Evolutionary conservation across 2,329 filamentous ascomycete species (phyloP).

Genomic region (Calcarisporium arbuscula): DNA sequence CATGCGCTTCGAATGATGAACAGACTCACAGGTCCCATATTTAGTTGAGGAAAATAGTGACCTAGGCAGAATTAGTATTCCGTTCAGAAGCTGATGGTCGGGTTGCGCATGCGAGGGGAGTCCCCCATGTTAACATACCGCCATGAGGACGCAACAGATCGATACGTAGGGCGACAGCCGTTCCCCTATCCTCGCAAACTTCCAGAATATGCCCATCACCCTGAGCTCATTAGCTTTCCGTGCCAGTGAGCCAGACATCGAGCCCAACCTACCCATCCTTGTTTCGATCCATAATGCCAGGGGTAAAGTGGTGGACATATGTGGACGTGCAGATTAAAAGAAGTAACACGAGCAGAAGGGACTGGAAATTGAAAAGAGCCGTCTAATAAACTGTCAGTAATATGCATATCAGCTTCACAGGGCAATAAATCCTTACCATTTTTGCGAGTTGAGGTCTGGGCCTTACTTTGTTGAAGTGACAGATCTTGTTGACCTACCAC

Average conservation of each 20-base stretch:
- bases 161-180: slow-evolving; percentile 91
- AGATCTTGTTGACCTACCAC: slow-evolving; percentile 2
- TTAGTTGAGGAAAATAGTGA: slow-evolving; percentile 31
- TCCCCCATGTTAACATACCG: slow-evolving; percentile 49
- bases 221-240: slow-evolving; percentile 31
- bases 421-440: slow-evolving; percentile 18
- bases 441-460: slow-evolving; percentile 6
- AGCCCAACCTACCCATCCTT: slow-evolving; percentile 67
- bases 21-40: too few relatives aligned
- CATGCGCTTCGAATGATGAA: too few relatives aligned
- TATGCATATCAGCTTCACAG: slow-evolving; percentile 4
- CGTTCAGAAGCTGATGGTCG: neutral
- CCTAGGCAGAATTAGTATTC: slow-evolving; percentile 15
- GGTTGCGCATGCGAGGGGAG: slow-evolving; percentile 5
- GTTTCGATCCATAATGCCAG: slow-evolving; percentile 84
- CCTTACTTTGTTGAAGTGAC: neutral
- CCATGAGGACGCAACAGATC: slow-evolving; percentile 89
- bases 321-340: slow-evolving; percentile 94
- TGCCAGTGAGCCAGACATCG: neutral
- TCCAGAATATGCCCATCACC: slow-evolving; percentile 87
- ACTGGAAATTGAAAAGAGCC: slow-evolving; percentile 98
- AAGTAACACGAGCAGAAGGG: slow-evolving; percentile 86
- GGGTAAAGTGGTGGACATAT: slow-evolving; percentile 86
- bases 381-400: slow-evolving; percentile 49
- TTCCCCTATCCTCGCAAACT: slow-evolving; percentile 88